These are phyloP conservation scores for Cymbopogon citratus DNA, from an alignment of 176 grass and related monocot genomes.

Conservation along the genomic window DNA sequence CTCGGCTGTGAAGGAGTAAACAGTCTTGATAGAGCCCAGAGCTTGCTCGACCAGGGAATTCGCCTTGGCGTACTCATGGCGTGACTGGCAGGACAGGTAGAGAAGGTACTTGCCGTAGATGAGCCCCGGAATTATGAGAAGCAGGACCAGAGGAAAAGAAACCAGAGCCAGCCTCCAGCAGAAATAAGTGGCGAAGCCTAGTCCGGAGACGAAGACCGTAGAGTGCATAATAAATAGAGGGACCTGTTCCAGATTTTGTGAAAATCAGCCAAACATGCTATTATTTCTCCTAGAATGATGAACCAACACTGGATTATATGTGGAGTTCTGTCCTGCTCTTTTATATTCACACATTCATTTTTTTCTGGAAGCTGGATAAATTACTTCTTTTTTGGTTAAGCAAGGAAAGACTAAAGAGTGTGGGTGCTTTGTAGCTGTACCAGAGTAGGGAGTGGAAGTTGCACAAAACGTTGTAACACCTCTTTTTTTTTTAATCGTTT, in stretches of 20 bases:
- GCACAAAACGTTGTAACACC: too few relatives aligned
- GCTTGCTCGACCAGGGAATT: conserved; percentile 82
- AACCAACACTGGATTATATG: not conserved
- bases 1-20: conserved; percentile 97
- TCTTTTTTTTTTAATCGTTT: too few relatives aligned
- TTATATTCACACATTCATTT: not conserved
- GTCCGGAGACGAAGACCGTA: conserved; percentile 78
- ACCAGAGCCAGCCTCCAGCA: conserved; percentile 96
- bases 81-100: conserved; percentile 59
- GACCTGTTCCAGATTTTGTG: conserved; percentile 48
- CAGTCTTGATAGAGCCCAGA: conserved; percentile 77
- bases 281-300: not conserved
- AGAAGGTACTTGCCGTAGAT: conserved; percentile 95
- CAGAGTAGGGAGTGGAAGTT: too few relatives aligned
- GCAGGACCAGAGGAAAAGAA: conserved; percentile 69
- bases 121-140: conserved; percentile 88
- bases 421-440: too few relatives aligned
- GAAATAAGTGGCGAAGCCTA: conserved; percentile 81
- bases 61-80: conserved; percentile 55
- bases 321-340: not conserved
- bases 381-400: not conserved
- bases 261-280: not conserved
- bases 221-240: conserved; percentile 95
- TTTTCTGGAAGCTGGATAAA: not conserved
- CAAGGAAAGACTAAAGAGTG: not conserved